A percentile compares a stretch with the other conserved stretches of the same genome.
Conservation (phyloP, 2,329 filamentous ascomycete species). For the Shiraia sp. region DNA sequence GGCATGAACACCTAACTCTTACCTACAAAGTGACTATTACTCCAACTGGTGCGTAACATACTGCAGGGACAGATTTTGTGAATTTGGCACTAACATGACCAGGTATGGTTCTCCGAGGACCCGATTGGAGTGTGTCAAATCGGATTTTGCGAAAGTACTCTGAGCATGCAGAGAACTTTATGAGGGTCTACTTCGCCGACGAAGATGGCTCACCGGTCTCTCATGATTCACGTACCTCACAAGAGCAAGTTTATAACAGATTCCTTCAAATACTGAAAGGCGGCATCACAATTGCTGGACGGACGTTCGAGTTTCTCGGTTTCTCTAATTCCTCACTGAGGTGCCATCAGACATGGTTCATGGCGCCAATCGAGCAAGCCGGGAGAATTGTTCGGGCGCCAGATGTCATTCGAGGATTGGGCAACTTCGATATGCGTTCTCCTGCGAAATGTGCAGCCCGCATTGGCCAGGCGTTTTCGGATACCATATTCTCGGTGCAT, state of each 20-base stretch:
- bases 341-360: conserved; percentile 38
- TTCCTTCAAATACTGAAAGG: conserved; percentile 64
- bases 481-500: conserved; percentile 70
- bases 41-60: conserved; percentile 43
- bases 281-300: conserved; percentile 54
- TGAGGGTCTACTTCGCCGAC: conserved; percentile 72
- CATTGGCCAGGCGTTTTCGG: conserved; percentile 74
- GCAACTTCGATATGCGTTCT: conserved; percentile 54
- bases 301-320: conserved; percentile 36
- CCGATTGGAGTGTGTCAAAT: conserved; percentile 61
- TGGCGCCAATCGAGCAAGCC: conserved; percentile 33
- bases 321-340: conserved; percentile 40
- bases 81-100: not conserved
- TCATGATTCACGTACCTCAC: conserved; percentile 53
- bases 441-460: conserved; percentile 63
- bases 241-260: conserved; percentile 39
- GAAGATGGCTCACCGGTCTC: conserved; percentile 69
- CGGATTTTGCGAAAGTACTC: conserved; percentile 34
- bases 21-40: conserved; percentile 61
- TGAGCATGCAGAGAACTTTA: conserved; percentile 30
- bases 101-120: conserved; percentile 48
- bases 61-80: not conserved
- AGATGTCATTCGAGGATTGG: conserved; percentile 56
- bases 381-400: conserved; percentile 52
- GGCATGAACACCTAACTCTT: conserved; percentile 47